Conservation (phyloP, 179 eudicot species). For the Camellia oleifera region DNA sequence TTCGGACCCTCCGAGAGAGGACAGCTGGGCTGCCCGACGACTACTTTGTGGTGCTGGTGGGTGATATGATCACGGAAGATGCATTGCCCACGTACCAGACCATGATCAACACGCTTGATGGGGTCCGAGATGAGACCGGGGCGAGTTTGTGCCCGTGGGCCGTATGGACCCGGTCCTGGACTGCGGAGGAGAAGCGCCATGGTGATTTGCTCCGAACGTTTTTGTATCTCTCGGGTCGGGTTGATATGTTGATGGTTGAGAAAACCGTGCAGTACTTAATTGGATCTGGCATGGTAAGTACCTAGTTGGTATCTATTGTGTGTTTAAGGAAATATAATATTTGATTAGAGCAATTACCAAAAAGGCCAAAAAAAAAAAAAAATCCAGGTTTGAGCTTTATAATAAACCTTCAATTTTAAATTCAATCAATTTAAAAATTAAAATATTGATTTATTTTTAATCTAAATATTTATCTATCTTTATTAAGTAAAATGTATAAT, state of each 20-base stretch:
- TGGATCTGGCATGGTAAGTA: slow-evolving; percentile 39
- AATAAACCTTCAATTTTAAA: too few species aligned
- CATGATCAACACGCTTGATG: slow-evolving; percentile 35
- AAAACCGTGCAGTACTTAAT: slow-evolving; percentile 42
- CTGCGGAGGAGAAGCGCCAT: slow-evolving; percentile 51
- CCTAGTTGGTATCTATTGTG: neutral
- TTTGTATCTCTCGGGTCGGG: slow-evolving; percentile 51
- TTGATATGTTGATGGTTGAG: slow-evolving; percentile 42
- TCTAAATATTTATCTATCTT: too few species aligned
- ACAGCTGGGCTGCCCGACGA: slow-evolving; percentile 33
- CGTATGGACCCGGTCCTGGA: slow-evolving; percentile 43
- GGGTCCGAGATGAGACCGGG: slow-evolving; percentile 36
- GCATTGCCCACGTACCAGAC: slow-evolving; percentile 48
- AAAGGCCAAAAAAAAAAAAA: too few species aligned
- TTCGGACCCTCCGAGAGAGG: slow-evolving; percentile 29
- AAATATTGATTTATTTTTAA: too few species aligned
- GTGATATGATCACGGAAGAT: slow-evolving; percentile 49
- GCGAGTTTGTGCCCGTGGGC: slow-evolving; percentile 41
- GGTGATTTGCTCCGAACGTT: slow-evolving; percentile 40
- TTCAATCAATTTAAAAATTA: too few species aligned
- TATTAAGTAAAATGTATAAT: too few species aligned
- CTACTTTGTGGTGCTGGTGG: slow-evolving; percentile 35
- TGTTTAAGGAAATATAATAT: too few species aligned
- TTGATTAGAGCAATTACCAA: too few species aligned
- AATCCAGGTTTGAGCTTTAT: too few species aligned